phyloP scores from a whole-genome alignment of 352 stramenopile genomes.

The Pythium periplocum region DNA sequence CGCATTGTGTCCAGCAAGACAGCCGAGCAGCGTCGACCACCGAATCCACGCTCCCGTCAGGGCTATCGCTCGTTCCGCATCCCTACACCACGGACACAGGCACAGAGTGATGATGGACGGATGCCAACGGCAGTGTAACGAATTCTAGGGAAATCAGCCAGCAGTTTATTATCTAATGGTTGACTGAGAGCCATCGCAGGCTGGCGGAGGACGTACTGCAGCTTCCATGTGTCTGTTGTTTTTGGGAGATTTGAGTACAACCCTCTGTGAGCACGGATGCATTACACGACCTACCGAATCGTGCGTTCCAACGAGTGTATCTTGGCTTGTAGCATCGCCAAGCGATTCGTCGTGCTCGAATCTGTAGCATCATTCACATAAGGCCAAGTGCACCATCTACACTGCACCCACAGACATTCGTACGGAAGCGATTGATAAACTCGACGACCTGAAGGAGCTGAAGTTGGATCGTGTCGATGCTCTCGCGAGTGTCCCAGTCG shows the following conservation, averaged over 20 bases:
- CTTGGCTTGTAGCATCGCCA: background rate
- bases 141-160: too few relatives aligned
- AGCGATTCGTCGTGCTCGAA: background rate
- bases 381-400: too few relatives aligned
- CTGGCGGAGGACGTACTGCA: too few relatives aligned
- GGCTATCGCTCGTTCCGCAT: slow-evolving; percentile 54
- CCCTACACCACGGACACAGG: slow-evolving; percentile 12
- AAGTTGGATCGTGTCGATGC: slow-evolving; percentile 40
- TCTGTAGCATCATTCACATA: background rate
- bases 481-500: slow-evolving; percentile 47
- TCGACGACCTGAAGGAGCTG: slow-evolving; percentile 54
- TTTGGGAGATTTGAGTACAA: too few relatives aligned
- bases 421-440: slow-evolving; percentile 62
- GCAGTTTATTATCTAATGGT: too few relatives aligned
- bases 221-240: too few relatives aligned
- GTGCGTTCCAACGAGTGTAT: background rate
- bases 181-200: too few relatives aligned
- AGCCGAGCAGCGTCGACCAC: slow-evolving; percentile 42
- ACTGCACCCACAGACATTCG: background rate
- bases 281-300: background rate
- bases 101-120: background rate
- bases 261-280: too few relatives aligned
- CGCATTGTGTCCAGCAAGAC: slow-evolving; percentile 37
- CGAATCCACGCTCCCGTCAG: slow-evolving; percentile 34
- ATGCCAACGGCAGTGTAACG: too few relatives aligned